Base-by-base conservation (phyloP, 129 eudicot species). In the Flaveria bidentis region DNA sequence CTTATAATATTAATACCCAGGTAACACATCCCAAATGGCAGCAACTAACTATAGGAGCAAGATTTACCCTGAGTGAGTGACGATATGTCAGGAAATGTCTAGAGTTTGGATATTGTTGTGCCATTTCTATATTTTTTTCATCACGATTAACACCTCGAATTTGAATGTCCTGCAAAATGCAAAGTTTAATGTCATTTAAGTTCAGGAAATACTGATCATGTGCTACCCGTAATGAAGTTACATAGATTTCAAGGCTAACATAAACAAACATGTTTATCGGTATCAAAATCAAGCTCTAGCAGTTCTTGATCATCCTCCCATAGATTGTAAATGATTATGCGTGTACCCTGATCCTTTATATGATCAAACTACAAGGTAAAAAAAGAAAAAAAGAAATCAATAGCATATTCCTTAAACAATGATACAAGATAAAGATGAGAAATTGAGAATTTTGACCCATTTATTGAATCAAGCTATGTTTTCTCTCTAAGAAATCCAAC, bases 271-370 rank as follows among this genome's bases (percentile, higher is more conserved):
- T 87, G 90, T 66, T 81, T 88, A 85, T 94, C 97, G 30, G 90
- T 60, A 44, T 89, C 96, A 80, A 94, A 94, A 78, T 94, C 98
- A 61, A 94, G 91, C 81, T 94, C 98, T 73, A 91, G 66, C 28
- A 80, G 93, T 71, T 93, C 98, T 81, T 89, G 91, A 71, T 91
- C 98, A 76, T 94, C 97, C 84, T 91, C 98, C 98, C 98, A 94
- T 36, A 94, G 84, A 86, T 94, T 94, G 88, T 94, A 94, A 42
- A 94, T 82, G 77, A 94, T 76, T 78, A 94, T 78, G 53, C 91
- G 88, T 9, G 98, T 94, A 26, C 98, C 98, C 18, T 84, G 98
- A 73, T 87, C 96, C 72, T 87, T 85, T 90, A 94, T 87, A 41
- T 79, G 75, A 82, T 89, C 86, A 73, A 94, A 94, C 98, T 94